Evolutionary conservation across 345 rosid genomes (phyloP), one percentile per base, ranked within the genome.

Genomic region (Lepidium sativum): DNA sequence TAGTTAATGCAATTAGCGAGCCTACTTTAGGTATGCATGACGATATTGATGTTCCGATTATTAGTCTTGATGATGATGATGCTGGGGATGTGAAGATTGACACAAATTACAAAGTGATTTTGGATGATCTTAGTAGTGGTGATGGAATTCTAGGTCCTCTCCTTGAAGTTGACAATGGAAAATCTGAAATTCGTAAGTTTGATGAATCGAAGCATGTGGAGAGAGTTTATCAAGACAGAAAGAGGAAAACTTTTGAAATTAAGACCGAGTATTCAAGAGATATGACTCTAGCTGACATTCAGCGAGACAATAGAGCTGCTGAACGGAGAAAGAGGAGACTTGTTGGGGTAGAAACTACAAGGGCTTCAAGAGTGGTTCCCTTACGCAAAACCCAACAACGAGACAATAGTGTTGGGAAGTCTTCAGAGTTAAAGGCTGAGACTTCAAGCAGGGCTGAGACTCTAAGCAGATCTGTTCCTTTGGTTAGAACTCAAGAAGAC

Each of bases 21-120:
- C 39, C 9, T 38, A 20, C 40, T 61, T 29, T 29, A 25, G 7
- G 14, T 29, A 55, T 55, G 43, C 21, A 35, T 20, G 4, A 39
- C 16, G 41, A 25, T 31, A 12, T 17, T 29, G 38, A 23, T 56
- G 33, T 59, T 49, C 60, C 71, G 0, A 37, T 71, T 34, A 40
- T 72, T 13, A 49, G 29, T 65, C 61, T 49, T 57, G 70, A 39
- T 10, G 65, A 70, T n/a, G 75, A 54, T 44, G 67, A 15, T 52
- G 32, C 37, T 34, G 9, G 9, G 8, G 21, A 45, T 5, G 13
- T 49, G 9, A 57, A 8, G 48, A 2, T 50, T 50, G 66, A 72
- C 25, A 11, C 41, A 32, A 33, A 65, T 4, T 72, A 72, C 54
- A 58, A 34, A 31, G 9, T 57, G 12, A 17, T 57, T 39, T 23